Conservation (phyloP, 1,284 basidiomycete species). For the Grifola frondosa region DNA sequence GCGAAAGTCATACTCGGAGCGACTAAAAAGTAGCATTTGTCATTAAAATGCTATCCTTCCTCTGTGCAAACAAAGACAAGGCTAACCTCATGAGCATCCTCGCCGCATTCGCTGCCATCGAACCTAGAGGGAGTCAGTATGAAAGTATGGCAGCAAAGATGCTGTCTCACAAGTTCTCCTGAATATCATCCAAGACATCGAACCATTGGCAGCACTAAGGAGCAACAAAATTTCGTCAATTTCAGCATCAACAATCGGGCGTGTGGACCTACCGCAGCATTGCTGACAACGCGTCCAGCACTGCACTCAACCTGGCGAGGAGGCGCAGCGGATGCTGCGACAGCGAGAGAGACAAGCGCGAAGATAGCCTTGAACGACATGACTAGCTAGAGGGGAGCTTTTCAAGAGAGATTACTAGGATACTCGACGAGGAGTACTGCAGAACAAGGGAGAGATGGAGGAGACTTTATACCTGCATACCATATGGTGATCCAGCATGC, state of each 20-base stretch:
- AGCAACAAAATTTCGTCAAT: not conserved
- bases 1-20: not conserved
- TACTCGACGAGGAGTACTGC: constrained; percentile 13
- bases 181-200: constrained; percentile 11
- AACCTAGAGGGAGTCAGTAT: constrained; percentile 1
- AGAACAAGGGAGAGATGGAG: no score
- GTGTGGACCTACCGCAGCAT: constrained; percentile 9
- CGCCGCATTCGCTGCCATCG: constrained; percentile 10
- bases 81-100: constrained; percentile 9
- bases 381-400: not conserved
- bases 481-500: no score
- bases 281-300: constrained; percentile 19
- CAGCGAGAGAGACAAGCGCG: constrained; percentile 7
- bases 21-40: not conserved
- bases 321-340: constrained; percentile 5
- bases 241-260: no score
- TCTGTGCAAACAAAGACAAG: no score
- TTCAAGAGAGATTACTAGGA: constrained; percentile 5
- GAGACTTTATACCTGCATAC: no score
- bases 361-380: constrained; percentile 9
- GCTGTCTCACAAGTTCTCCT: constrained; percentile 3
- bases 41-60: not conserved
- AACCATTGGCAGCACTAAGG: constrained; percentile 14
- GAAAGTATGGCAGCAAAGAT: no score
- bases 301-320: constrained; percentile 7